These are phyloP conservation scores for Cyberlindnera euphorbiae DNA, from an alignment of 805 yeast species.

Conservation along the genomic window DNA sequence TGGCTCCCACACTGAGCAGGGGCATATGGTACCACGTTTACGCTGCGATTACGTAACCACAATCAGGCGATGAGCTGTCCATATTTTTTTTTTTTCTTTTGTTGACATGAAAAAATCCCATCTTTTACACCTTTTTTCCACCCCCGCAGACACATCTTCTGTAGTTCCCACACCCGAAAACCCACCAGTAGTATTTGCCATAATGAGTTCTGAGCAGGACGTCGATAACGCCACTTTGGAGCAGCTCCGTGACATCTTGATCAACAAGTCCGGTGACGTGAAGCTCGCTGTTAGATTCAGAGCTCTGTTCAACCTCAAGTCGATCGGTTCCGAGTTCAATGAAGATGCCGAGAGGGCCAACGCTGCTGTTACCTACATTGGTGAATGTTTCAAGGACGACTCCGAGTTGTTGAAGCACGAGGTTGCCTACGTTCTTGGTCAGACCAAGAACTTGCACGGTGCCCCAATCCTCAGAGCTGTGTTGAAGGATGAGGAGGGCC, in stretches of 20 bases:
- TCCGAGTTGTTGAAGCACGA: slow-evolving; percentile 95
- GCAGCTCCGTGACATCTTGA: slow-evolving; percentile 64
- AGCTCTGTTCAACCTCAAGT: slow-evolving; percentile 87
- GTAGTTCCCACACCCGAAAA: neutral
- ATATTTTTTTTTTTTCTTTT: slow-evolving; percentile 6
- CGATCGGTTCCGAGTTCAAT: slow-evolving; percentile 71
- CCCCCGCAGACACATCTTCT: neutral
- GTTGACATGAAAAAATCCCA: slow-evolving; percentile 3
- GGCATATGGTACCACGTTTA: no score
- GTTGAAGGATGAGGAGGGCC: slow-evolving; percentile 52
- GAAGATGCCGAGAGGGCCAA: slow-evolving; percentile 50
- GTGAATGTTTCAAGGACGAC: slow-evolving; percentile 72
- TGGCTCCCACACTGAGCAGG: no score
- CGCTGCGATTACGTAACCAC: neutral
- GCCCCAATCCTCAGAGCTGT: slow-evolving; percentile 73
- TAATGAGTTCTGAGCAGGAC: slow-evolving; percentile 12
- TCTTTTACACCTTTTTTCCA: slow-evolving; percentile 3
- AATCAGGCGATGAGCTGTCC: slow-evolving; percentile 7
- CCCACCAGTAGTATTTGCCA: neutral
- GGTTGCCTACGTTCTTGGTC: slow-evolving; percentile 96
- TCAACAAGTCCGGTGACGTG: slow-evolving; percentile 60
- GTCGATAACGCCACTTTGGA: slow-evolving; percentile 40
- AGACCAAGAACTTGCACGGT: slow-evolving; percentile 78
- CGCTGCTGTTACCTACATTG: slow-evolving; percentile 74
- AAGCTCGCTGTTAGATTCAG: slow-evolving; percentile 86